Evolutionary conservation across 306 rosid species (phyloP).

Genomic region (Prunus mira): DNA sequence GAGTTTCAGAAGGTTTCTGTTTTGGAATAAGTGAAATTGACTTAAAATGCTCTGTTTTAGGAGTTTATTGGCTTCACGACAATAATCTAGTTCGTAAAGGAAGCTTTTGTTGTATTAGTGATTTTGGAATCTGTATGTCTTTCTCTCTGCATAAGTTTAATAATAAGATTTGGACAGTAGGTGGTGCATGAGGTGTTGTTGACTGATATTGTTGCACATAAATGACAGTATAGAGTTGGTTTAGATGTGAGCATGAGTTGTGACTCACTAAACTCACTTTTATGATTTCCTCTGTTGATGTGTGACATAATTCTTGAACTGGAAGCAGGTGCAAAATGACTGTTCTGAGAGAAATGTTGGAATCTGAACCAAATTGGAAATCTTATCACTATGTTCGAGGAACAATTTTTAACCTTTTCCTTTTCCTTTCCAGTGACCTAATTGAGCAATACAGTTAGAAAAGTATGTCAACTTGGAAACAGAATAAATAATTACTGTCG

Average conservation of each 20-base stretch:
- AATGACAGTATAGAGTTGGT: neutral
- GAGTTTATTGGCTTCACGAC: neutral
- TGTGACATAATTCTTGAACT: neutral
- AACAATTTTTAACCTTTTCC: neutral
- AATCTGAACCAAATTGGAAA: neutral
- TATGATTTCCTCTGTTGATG: neutral
- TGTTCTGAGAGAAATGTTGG: neutral
- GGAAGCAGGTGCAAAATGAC: neutral
- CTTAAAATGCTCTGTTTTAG: neutral
- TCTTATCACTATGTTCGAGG: neutral
- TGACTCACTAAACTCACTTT: slow-evolving; percentile 1
- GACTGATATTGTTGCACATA: neutral
- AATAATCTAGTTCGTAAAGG: neutral
- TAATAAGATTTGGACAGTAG: neutral
- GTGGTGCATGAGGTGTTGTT: neutral
- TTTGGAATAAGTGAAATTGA: neutral
- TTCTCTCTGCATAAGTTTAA: neutral
- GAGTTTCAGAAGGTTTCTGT: neutral
- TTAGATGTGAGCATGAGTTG: neutral
- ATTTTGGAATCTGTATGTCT: neutral
- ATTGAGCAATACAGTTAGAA: neutral
- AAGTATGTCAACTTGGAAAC: neutral
- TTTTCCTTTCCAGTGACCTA: neutral
- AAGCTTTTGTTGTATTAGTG: neutral
- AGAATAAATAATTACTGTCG: neutral